Conservation (phyloP, 768 basidiomycete genomes). For the Dioszegia crocea region DNA sequence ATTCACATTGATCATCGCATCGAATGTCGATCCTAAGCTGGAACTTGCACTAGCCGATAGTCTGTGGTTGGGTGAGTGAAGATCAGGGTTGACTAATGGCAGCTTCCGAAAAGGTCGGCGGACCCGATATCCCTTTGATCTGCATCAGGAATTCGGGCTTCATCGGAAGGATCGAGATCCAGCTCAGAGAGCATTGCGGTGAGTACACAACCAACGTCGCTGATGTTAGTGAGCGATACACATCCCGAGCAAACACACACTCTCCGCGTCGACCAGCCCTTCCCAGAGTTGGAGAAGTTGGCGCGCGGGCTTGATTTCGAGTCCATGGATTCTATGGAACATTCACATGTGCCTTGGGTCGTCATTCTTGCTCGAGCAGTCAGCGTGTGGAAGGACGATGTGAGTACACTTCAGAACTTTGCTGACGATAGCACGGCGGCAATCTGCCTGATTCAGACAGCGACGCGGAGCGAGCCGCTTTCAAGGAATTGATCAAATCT, state of each 20-base stretch:
- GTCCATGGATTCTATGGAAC: constrained; percentile 79
- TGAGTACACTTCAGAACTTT: constrained; percentile 49
- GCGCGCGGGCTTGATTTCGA: constrained; percentile 68
- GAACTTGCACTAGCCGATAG: constrained; percentile 62
- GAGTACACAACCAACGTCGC: constrained; percentile 37
- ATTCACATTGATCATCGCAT: constrained; percentile 77
- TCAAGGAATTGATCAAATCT: constrained; percentile 64
- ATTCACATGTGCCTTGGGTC: constrained; percentile 85
- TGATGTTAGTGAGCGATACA: constrained; percentile 70
- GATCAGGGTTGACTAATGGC: background rate
- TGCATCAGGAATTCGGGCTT: constrained; percentile 83
- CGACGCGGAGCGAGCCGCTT: constrained; percentile 63
- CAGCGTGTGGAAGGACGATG: constrained; percentile 74
- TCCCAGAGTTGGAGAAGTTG: constrained; percentile 72
- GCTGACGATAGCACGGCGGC: constrained; percentile 61
- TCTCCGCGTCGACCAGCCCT: constrained; percentile 82
- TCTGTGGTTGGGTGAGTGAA: constrained; percentile 58
- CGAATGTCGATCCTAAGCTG: constrained; percentile 64
- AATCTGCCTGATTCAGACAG: constrained; percentile 56
- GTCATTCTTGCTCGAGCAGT: constrained; percentile 77
- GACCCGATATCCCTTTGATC: constrained; percentile 59
- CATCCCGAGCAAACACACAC: constrained; percentile 65
- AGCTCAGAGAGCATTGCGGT: constrained; percentile 84
- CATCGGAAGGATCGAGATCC: constrained; percentile 79
- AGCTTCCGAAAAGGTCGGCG: constrained; percentile 54